Percentiles rank a stretch among this genome's conserved stretches.
phyloP scores from a whole-genome alignment of 2,329 filamentous ascomycete species.

The Arthrobotrys conoides region DNA sequence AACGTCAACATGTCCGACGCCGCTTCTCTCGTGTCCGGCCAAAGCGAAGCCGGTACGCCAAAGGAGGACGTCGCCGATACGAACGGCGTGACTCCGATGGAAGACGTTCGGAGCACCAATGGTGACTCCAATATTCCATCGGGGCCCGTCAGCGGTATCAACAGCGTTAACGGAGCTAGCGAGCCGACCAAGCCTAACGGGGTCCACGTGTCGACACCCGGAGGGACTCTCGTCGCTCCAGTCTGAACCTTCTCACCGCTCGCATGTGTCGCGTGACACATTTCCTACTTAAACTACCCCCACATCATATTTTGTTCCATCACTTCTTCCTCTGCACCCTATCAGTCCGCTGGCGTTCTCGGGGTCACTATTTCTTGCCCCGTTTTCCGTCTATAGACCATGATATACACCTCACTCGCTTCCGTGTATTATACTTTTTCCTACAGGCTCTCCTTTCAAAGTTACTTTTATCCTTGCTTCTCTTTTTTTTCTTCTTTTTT shows the following conservation, averaged over 20 bases:
- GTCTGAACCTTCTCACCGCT: conserved; percentile 19
- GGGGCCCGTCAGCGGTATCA: conserved; percentile 15
- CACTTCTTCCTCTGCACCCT: not conserved
- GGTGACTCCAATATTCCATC: conserved; percentile 29
- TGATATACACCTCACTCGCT: conserved; percentile 38
- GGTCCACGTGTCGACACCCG: conserved; percentile 45
- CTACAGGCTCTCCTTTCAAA: not conserved
- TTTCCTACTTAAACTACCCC: not conserved
- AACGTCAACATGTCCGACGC: conserved; percentile 46
- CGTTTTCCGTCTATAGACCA: conserved; percentile 30
- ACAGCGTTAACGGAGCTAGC: conserved; percentile 27
- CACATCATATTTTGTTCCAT: not conserved
- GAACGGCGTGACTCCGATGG: conserved; percentile 47
- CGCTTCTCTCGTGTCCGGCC: conserved; percentile 46
- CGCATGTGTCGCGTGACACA: conserved; percentile 3
- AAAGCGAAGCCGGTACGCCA: conserved; percentile 50
- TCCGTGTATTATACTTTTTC: conserved; percentile 38
- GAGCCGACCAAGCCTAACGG: conserved; percentile 18
- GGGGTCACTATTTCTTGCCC: conserved; percentile 3
- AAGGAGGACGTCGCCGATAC: conserved; percentile 40
- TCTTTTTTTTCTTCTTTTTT: not conserved
- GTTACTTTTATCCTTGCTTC: not conserved
- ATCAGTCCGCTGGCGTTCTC: conserved; percentile 34
- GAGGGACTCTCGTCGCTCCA: conserved; percentile 36
- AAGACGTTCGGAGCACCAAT: conserved; percentile 51